These are phyloP conservation scores for Endocalyx cinctus DNA, from an alignment of 2,329 filamentous ascomycete genomes.

Conservation along the genomic window DNA sequence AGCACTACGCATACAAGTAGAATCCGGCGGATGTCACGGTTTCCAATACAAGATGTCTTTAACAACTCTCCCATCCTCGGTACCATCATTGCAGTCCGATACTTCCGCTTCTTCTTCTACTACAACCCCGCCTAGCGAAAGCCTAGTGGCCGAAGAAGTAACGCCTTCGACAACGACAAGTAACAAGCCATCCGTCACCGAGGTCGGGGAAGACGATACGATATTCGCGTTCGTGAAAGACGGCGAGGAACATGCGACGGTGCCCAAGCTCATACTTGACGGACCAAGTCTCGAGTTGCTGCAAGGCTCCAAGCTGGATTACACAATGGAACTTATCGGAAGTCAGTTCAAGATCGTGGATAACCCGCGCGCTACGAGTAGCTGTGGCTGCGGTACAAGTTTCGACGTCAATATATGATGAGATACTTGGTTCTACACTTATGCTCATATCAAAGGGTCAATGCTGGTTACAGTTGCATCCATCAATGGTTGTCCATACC, in stretches of 20 bases:
- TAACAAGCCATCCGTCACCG: conserved; percentile 10
- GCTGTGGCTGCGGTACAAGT: conserved; percentile 94
- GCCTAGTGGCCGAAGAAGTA: conserved; percentile 13
- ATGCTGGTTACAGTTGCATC: too few relatives aligned
- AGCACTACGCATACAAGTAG: conserved; percentile 85
- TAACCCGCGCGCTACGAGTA: conserved; percentile 87
- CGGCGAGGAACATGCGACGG: conserved; percentile 29
- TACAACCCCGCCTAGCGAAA: background rate
- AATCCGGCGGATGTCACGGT: conserved; percentile 92
- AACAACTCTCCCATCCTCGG: conserved; percentile 50
- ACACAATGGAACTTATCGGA: conserved; percentile 80
- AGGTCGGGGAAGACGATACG: conserved; percentile 69
- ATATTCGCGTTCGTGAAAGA: conserved; percentile 69
- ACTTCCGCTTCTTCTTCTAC: conserved; percentile 10
- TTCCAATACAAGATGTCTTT: conserved; percentile 97
- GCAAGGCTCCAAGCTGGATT: conserved; percentile 93
- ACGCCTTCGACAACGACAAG: conserved; percentile 25
- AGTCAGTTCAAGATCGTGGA: conserved; percentile 96
- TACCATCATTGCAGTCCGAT: conserved; percentile 14
- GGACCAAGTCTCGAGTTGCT: conserved; percentile 80
- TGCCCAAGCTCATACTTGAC: conserved; percentile 83
- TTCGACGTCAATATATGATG: conserved; percentile 78
- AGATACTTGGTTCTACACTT: too few relatives aligned
- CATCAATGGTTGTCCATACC: too few relatives aligned
- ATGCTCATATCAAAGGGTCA: too few relatives aligned